Percentiles rank a stretch among this genome's conserved stretches.
Evolutionary conservation across 345 rosid species (phyloP).

Genomic region (Eucalyptus melliodora): DNA sequence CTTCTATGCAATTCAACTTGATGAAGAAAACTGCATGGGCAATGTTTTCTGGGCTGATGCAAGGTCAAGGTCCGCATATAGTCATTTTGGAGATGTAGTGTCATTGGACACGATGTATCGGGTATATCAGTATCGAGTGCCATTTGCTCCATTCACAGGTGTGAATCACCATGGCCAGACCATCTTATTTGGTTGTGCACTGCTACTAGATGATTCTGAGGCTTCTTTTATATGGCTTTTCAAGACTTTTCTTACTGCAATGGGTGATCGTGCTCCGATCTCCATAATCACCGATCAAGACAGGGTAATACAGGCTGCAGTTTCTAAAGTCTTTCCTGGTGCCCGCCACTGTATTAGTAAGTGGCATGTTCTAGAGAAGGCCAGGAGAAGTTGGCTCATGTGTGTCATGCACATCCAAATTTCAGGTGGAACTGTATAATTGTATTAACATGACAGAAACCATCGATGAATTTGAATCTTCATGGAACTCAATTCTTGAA

Average conservation of each 20-base stretch:
- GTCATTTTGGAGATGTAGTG: constrained; percentile 83
- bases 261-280: constrained; percentile 65
- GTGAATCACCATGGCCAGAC: constrained; percentile 92
- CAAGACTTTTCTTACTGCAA: constrained; percentile 84
- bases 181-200: constrained; percentile 83
- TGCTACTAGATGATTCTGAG: constrained; percentile 82
- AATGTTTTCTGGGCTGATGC: constrained; percentile 98
- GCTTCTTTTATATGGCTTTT: constrained; percentile 83
- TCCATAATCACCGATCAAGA: constrained; percentile 81
- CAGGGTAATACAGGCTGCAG: constrained; percentile 65
- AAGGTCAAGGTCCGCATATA: constrained; percentile 79
- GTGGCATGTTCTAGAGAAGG: constrained; percentile 93
- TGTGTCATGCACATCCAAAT: constrained; percentile 55
- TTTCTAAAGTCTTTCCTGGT: constrained; percentile 72
- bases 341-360: constrained; percentile 79
- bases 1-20: constrained; percentile 91
- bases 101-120: constrained; percentile 57
- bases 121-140: constrained; percentile 61
- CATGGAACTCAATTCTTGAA: constrained; percentile 76
- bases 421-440: constrained; percentile 75
- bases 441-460: constrained; percentile 91
- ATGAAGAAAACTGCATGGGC: constrained; percentile 80
- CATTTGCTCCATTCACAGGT: constrained; percentile 89
- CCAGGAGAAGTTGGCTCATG: constrained; percentile 79
- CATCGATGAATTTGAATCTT: constrained; percentile 83